A percentile compares a stretch with the other conserved stretches of the same genome.
These are phyloP conservation scores for Candida ponderosae DNA, from an alignment of 805 yeast species.

Conservation along the genomic window DNA sequence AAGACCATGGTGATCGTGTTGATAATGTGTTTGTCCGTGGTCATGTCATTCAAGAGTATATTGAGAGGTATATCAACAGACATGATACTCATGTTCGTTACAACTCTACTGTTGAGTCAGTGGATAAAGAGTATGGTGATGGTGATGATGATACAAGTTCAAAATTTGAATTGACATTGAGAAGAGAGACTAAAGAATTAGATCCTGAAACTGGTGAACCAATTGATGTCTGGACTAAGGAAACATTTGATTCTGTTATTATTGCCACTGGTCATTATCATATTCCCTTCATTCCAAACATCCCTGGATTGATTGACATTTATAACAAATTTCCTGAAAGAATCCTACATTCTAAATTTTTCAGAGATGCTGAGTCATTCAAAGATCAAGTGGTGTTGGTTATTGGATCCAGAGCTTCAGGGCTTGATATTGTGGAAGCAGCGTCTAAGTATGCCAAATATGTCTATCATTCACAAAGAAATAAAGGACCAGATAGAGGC, in stretches of 20 bases:
- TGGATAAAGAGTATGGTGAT: conserved; percentile 15
- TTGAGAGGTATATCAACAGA: conserved; percentile 35
- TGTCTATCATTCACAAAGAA: conserved; percentile 28
- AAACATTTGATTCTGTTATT: conserved; percentile 32
- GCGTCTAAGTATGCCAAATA: conserved; percentile 3
- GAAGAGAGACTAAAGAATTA: conserved; percentile 17
- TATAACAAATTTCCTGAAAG: conserved; percentile 7
- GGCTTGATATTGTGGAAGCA: conserved; percentile 44
- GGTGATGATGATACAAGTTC: conserved; percentile 6
- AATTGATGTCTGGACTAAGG: conserved; percentile 29
- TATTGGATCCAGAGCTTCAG: conserved; percentile 64
- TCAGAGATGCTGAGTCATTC: conserved; percentile 16
- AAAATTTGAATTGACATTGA: conserved; percentile 23
- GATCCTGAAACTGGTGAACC: too few relatives aligned
- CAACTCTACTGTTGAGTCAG: conserved; percentile 32
- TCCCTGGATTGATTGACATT: conserved; percentile 34
- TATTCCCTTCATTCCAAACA: conserved; percentile 44
- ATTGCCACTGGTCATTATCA: conserved; percentile 52
- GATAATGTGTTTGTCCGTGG: conserved; percentile 41
- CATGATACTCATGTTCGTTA: conserved; percentile 18
- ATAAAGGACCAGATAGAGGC: conserved; percentile 30
- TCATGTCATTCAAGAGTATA: conserved; percentile 45
- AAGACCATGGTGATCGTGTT: conserved; percentile 12
- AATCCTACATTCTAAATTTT: conserved; percentile 24
- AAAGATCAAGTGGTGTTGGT: conserved; percentile 34